These are phyloP conservation scores for Populus hybrid DNA, from an alignment of 441 rosid species.

Conservation along the genomic window DNA sequence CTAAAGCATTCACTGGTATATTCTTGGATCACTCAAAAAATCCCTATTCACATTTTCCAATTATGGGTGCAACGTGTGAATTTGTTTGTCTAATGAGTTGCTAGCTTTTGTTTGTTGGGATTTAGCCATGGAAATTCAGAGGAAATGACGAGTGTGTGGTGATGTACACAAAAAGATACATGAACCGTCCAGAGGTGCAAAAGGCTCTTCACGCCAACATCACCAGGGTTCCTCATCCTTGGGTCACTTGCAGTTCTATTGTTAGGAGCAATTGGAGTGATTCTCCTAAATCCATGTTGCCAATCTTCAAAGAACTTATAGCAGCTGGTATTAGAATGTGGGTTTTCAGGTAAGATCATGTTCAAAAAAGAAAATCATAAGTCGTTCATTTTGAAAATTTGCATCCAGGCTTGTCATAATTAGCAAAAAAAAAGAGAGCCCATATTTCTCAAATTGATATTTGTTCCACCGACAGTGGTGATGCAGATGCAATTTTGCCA, in stretches of 20 bases:
- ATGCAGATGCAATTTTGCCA: constrained; percentile 69
- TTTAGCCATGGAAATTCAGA: constrained; percentile 66
- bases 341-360: constrained; percentile 63
- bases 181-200: constrained; percentile 63
- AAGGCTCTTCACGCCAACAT: constrained; percentile 72
- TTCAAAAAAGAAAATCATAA: background rate
- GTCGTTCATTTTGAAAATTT: background rate
- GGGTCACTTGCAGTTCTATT: constrained; percentile 76
- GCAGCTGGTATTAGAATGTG: constrained; percentile 69
- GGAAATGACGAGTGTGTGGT: constrained; percentile 74
- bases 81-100: background rate
- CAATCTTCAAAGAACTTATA: too few relatives aligned
- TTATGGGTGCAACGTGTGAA: background rate
- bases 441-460: background rate
- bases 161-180: constrained; percentile 57
- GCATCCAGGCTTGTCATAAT: background rate
- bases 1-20: constrained; percentile 37
- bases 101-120: background rate
- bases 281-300: constrained; percentile 58
- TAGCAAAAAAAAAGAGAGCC: background rate
- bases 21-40: background rate
- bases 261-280: constrained; percentile 67
- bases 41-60: background rate
- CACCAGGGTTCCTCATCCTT: constrained; percentile 51
- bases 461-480: constrained; percentile 51